phyloP scores from a whole-genome alignment of 257 asterid species.

The Ehretia macrophylla region DNA sequence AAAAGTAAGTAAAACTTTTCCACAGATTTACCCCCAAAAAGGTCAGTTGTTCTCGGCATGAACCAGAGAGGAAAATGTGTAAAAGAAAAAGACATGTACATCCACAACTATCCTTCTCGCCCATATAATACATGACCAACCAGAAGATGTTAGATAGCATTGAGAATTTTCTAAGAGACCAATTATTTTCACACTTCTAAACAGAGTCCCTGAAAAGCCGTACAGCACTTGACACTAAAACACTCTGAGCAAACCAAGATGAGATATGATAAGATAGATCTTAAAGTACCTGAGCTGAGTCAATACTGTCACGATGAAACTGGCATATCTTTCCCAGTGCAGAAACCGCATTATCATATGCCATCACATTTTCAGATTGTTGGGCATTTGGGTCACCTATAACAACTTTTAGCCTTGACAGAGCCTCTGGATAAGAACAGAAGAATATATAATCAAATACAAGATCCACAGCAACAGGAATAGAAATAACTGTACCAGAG shows the following conservation, averaged over 20 bases:
- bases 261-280: background rate
- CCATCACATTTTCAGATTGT: slow-evolving; percentile 78
- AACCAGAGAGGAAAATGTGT: too few species aligned
- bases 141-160: too few species aligned
- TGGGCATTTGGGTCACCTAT: slow-evolving; percentile 65
- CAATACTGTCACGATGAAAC: slow-evolving; percentile 86
- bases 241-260: background rate
- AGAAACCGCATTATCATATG: slow-evolving; percentile 96
- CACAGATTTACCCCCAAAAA: too few species aligned
- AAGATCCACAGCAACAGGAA: background rate
- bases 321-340: slow-evolving; percentile 95
- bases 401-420: slow-evolving; percentile 83
- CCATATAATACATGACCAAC: too few species aligned
- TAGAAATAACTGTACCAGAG: background rate
- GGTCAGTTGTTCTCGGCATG: too few species aligned
- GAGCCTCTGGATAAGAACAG: slow-evolving; percentile 58
- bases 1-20: too few species aligned
- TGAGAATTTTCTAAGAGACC: too few species aligned
- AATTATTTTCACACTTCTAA: too few species aligned
- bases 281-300: slow-evolving; percentile 69
- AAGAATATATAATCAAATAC: slow-evolving; percentile 10
- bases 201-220: too few species aligned
- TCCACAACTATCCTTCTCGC: too few species aligned
- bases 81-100: too few species aligned
- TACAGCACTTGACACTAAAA: background rate